Evolutionary conservation across 306 rosid genomes (phyloP).

Genomic region (Medicago truncatula): MtrunA17r5.0-ANR NC_053042.1:8883001-8883500

Average conservation of each 20-base stretch:
- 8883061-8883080: background rate
- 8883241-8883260: background rate
- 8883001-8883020: no score
- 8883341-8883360: no score
- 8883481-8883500: no score
- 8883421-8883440: no score
- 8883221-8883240: no score
- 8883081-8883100: background rate
- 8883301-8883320: background rate
- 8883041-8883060: background rate
- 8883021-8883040: no score
- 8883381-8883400: background rate
- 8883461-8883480: no score
- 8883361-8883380: no score
- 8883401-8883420: background rate
- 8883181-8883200: background rate
- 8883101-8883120: background rate
- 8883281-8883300: background rate
- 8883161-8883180: background rate
- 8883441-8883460: no score
- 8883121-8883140: background rate
- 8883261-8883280: background rate
- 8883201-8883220: background rate
- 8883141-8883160: background rate
- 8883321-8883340: background rate